Evolutionary conservation across 176 grass and related monocot genomes (phyloP).

Genomic region (Aegilops sharonensis): DNA sequence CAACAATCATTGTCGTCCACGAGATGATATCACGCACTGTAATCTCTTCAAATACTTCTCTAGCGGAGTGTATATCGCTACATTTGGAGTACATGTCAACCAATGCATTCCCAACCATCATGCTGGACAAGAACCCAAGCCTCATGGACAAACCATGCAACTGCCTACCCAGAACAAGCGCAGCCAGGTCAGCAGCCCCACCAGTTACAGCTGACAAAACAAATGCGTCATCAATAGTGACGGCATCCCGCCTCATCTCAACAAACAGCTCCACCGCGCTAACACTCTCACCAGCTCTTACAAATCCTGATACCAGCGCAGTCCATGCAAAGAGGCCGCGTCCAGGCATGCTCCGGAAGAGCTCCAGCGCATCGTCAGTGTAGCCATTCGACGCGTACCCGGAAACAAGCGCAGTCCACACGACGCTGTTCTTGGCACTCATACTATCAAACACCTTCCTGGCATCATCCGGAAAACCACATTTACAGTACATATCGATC

Average conservation of each 20-base stretch:
- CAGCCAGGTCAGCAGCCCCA: conserved; percentile 48
- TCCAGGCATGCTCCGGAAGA: conserved; percentile 63
- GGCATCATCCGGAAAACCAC: conserved; percentile 46
- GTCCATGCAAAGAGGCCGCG: conserved; percentile 76
- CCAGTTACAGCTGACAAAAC: conserved; percentile 49
- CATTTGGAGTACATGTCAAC: conserved; percentile 97
- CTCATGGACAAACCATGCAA: conserved; percentile 55
- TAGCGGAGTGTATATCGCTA: conserved; percentile 74
- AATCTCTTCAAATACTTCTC: conserved; percentile 70
- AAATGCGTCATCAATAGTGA: conserved; percentile 67
- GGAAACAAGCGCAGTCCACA: conserved; percentile 77
- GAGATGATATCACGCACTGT: conserved; percentile 51
- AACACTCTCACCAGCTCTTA: conserved; percentile 51
- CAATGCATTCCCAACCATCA: conserved; percentile 66
- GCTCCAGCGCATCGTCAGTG: conserved; percentile 39
- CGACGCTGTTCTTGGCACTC: conserved; percentile 50
- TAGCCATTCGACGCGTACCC: conserved; percentile 55
- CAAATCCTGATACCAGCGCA: conserved; percentile 69
- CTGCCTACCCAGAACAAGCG: conserved; percentile 54
- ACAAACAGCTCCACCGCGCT: conserved; percentile 50
- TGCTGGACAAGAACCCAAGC: conserved; percentile 55
- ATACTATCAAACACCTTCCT: conserved; percentile 75
- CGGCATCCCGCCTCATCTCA: conserved; percentile 59
- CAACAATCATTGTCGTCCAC: conserved; percentile 88
- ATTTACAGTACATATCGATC: conserved; percentile 87